These are phyloP conservation scores for Alternaria brassicicola DNA, from an alignment of 2,329 filamentous ascomycete species.

Conservation along the genomic window DNA sequence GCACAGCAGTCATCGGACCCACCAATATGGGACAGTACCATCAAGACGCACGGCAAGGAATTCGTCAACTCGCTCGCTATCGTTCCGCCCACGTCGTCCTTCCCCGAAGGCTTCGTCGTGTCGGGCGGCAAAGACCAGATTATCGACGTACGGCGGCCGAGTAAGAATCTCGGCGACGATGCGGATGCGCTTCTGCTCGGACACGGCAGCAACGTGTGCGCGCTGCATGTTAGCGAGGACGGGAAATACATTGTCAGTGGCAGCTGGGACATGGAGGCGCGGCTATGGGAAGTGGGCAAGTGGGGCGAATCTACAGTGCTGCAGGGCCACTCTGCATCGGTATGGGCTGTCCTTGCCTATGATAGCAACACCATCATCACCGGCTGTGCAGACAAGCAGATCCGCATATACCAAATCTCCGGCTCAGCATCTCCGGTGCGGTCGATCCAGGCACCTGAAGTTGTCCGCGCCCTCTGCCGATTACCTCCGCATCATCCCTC, in stretches of 20 bases:
- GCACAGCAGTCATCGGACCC: slow-evolving; percentile 69
- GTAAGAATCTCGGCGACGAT: slow-evolving; percentile 70
- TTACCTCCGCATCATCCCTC: slow-evolving; percentile 77
- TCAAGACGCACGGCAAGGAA: slow-evolving; percentile 78
- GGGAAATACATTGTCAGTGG: slow-evolving; percentile 83
- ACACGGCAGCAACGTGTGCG: slow-evolving; percentile 85
- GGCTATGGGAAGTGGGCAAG: slow-evolving; percentile 82
- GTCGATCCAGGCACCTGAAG: slow-evolving; percentile 72
- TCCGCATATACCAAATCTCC: slow-evolving; percentile 76
- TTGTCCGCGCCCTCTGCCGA: slow-evolving; percentile 86
- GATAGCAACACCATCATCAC: slow-evolving; percentile 75
- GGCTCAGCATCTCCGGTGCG: slow-evolving; percentile 69
- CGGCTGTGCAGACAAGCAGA: slow-evolving; percentile 88
- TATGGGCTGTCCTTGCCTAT: slow-evolving; percentile 90
- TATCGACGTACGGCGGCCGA: slow-evolving; percentile 83
- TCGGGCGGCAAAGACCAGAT: slow-evolving; percentile 91
- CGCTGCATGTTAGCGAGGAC: slow-evolving; percentile 77
- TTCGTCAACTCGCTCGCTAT: slow-evolving; percentile 89
- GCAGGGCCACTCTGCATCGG: slow-evolving; percentile 76
- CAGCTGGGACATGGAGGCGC: slow-evolving; percentile 89
- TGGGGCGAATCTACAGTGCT: slow-evolving; percentile 80
- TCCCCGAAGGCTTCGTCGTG: slow-evolving; percentile 79
- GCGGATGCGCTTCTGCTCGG: slow-evolving; percentile 86
- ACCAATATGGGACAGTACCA: slow-evolving; percentile 75
- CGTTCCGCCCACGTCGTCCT: slow-evolving; percentile 69